phyloP scores from a whole-genome alignment of 148 eudicot species.

The Cornus controversa region DNA sequence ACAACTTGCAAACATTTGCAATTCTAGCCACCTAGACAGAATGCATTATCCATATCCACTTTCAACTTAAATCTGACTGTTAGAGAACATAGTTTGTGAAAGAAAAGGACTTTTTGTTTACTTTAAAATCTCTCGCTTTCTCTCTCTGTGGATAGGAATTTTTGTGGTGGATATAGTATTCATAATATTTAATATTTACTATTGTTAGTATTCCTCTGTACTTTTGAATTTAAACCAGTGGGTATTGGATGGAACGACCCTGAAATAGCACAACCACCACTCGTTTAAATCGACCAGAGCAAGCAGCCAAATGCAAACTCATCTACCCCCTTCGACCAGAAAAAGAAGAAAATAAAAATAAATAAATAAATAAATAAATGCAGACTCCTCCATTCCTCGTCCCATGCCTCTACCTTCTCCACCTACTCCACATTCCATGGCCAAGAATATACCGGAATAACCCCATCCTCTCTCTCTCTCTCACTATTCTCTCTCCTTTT shows the following conservation, averaged over 20 bases:
- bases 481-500: background rate
- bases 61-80: too few relatives aligned
- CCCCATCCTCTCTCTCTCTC: slow-evolving; percentile 18
- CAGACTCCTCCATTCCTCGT: slow-evolving; percentile 9
- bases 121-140: too few relatives aligned
- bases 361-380: slow-evolving; percentile 13
- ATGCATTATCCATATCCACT: too few relatives aligned
- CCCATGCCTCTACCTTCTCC: slow-evolving; percentile 17
- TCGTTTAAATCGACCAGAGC: slow-evolving; percentile 25
- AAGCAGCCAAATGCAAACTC: slow-evolving; percentile 24
- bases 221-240: slow-evolving; percentile 13
- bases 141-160: background rate
- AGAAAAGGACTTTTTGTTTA: too few relatives aligned
- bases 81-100: too few relatives aligned
- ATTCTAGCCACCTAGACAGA: too few relatives aligned
- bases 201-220: too few relatives aligned
- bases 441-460: slow-evolving; percentile 42
- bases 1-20: too few relatives aligned
- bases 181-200: too few relatives aligned
- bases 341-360: background rate
- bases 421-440: slow-evolving; percentile 49
- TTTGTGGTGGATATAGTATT: slow-evolving; percentile 4
- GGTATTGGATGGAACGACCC: background rate
- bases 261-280: slow-evolving; percentile 32
- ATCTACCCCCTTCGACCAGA: slow-evolving; percentile 16